A percentile compares a stretch with the other conserved stretches of the same genome.
Evolutionary conservation across 2,329 filamentous ascomycete species (phyloP).

Genomic region (Trichoderma semiorbis): DNA sequence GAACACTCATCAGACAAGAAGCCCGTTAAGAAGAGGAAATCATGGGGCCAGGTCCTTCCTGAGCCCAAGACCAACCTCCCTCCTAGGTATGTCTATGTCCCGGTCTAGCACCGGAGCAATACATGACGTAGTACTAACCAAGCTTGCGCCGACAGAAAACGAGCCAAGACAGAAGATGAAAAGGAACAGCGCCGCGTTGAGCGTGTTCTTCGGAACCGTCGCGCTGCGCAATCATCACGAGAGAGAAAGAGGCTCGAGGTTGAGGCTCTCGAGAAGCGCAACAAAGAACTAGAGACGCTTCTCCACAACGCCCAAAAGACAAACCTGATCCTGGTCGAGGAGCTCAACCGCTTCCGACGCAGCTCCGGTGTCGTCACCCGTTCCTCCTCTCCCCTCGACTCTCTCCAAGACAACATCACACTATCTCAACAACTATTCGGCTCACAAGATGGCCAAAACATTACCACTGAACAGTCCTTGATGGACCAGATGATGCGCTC

Average conservation of each 20-base stretch:
- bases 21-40: conserved; percentile 89
- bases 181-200: conserved; percentile 98
- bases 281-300: conserved; percentile 64
- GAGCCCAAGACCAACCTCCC: conserved; percentile 96
- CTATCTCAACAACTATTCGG: conserved; percentile 58
- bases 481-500: conserved; percentile 44
- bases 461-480: conserved; percentile 32
- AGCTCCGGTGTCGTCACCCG: conserved; percentile 41
- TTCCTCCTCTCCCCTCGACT: conserved; percentile 41
- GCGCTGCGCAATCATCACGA: conserved; percentile 91
- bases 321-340: conserved; percentile 47
- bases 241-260: conserved; percentile 89
- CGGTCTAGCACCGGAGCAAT: not conserved
- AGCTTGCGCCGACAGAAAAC: conserved; percentile 60
- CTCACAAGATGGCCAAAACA: conserved; percentile 40
- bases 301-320: conserved; percentile 58
- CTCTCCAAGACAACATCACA: conserved; percentile 47
- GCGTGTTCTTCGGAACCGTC: conserved; percentile 92
- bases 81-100: conserved; percentile 67
- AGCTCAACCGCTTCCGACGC: conserved; percentile 48
- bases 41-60: conserved; percentile 95
- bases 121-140: conserved; percentile 23
- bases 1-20: conserved; percentile 57
- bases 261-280: conserved; percentile 76
- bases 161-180: conserved; percentile 97